Evolutionary conservation across 805 yeast species (phyloP), one percentile per base, ranked within the genome.

Genomic region (Metschnikowia cubensis): DNA sequence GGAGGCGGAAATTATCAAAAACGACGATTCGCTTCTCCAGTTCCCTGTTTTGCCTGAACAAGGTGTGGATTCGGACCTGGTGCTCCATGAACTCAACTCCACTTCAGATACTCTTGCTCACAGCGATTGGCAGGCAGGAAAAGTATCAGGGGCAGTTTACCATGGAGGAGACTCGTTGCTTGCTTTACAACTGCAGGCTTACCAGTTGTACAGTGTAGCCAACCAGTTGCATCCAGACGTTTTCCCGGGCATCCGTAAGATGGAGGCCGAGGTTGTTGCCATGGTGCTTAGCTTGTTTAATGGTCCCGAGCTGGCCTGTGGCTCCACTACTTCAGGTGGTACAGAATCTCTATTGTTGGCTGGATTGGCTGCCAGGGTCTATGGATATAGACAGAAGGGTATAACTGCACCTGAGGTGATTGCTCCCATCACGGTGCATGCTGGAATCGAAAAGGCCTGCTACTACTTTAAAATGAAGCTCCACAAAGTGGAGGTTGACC

Each of bases 191-290:
- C 71, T 94, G 7, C 68, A 77, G 49, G 94, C 96, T 0, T 91
- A 82, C 65, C 79, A 82, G 47, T 78, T 79, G 61, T 91, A 81
- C 66, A 81, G 94, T 5, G 90, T 91, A 21, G 89, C 97, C 2
- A 92, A 94, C 69, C 99, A 94, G 69, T 74, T 92, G 46, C 99
- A 92, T 65, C 99, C 99, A 0, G 98, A 92, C 68, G 94, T 90
- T 3, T 92, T 92, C 63, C 99, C 98, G 0, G 98, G 95, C 5
- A 87, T 92, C 6, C 81, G 99, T 39, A 90, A 92, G 66, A 91
- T 92, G 96, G 99, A 92, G 64, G 74, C 96, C 6, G 98, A 94
- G 62, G 89, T 91, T 10, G 97, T 92, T 3, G 75, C 92, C 1
- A 94, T 94, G 98, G 91, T 87, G 4, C 71, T 94, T 54, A 77